Evolutionary conservation across 805 yeast genomes (phyloP), one percentile per base, ranked within the genome.

Genomic region (Pichia occidentalis): DNA sequence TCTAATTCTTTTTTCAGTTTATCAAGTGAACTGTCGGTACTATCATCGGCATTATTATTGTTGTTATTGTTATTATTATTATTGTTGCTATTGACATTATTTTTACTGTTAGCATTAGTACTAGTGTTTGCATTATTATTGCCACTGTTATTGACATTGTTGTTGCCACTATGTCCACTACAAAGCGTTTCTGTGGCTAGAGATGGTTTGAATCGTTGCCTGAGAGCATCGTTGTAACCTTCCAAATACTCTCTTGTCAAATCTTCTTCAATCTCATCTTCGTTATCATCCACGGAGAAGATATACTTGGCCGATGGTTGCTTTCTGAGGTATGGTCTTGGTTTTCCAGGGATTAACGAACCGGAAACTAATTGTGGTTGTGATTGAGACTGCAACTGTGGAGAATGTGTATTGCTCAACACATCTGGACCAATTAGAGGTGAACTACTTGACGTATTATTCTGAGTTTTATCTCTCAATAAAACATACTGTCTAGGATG

Each of bases 241-340:
- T 82, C 94, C 23, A 77, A 49, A 51, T 82, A 84, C 45, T 75
- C 73, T 18, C 75, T 57, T 42, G 70, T 73, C 37, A 70, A 57
- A 46, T 74, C 83, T 13, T 71, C 74, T 43, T 75, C 81, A 13
- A 78, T 68, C 45, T 85, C 95, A 45, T 75, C 73, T 29, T 82
- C 74, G 50, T 81, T 86, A 56, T 85, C 95, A 54, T 85, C 95
- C 0, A 85, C 94, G 24, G 87, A 77, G 54, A 79, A 85, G 1
- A 82, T 64, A 39, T 61, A 62, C 38, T 54, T 56, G 2, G 59
- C 39, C 4, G 58, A 51, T 3, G 61, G 49, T 18, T 54, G 53
- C 31, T 56, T 57, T 31, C 50, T 47, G 1, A 56, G 34, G 18
- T 25, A 49, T 7, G 58, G 58, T 29, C 33, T 47, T 2, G 55